phyloP scores from a whole-genome alignment of 208 protist genomes.

The Trypanosoma vivax region DNA sequence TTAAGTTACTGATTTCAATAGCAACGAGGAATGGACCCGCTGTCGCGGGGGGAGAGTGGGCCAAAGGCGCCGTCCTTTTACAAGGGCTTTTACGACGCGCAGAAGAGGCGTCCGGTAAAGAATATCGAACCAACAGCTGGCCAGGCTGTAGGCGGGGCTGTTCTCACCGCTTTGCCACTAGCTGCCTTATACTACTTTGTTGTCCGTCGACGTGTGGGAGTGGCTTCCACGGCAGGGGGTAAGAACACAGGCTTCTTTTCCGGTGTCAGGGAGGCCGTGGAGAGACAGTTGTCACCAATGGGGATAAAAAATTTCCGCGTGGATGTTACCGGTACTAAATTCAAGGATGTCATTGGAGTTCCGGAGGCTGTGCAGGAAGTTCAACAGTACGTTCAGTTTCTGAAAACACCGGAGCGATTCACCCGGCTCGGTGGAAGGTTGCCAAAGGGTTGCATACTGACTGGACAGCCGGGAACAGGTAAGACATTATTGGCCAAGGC shows the following conservation, averaged over 20 bases:
- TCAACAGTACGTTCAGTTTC: slow-evolving; percentile 94
- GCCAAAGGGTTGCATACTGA: slow-evolving; percentile 95
- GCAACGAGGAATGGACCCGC: slow-evolving; percentile 10
- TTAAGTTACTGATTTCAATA: neutral
- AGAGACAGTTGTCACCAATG: slow-evolving; percentile 69
- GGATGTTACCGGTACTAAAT: slow-evolving; percentile 67
- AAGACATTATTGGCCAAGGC: slow-evolving; percentile 93
- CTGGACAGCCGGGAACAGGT: slow-evolving; percentile 95
- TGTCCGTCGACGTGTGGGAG: slow-evolving; percentile 27
- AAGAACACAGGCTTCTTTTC: slow-evolving; percentile 30
- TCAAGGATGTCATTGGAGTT: slow-evolving; percentile 80
- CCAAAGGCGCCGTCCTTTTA: slow-evolving; percentile 45
- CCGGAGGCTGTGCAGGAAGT: slow-evolving; percentile 95
- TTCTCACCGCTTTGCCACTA: slow-evolving; percentile 54
- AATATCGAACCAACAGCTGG: slow-evolving; percentile 58
- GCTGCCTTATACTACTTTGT: slow-evolving; percentile 55
- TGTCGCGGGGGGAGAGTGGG: slow-evolving; percentile 9
- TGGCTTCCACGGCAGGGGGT: slow-evolving; percentile 15
- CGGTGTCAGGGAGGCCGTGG: slow-evolving; percentile 50
- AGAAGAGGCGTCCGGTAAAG: slow-evolving; percentile 63
- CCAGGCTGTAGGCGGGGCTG: slow-evolving; percentile 43
- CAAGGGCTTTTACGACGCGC: slow-evolving; percentile 77
- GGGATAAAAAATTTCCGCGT: slow-evolving; percentile 67
- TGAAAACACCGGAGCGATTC: slow-evolving; percentile 91
- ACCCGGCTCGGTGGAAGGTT: slow-evolving; percentile 92